Evolutionary conservation across 1,284 basidiomycete genomes (phyloP), one percentile per base, ranked within the genome.

Genomic region (Ustilago cynodontis): DNA sequence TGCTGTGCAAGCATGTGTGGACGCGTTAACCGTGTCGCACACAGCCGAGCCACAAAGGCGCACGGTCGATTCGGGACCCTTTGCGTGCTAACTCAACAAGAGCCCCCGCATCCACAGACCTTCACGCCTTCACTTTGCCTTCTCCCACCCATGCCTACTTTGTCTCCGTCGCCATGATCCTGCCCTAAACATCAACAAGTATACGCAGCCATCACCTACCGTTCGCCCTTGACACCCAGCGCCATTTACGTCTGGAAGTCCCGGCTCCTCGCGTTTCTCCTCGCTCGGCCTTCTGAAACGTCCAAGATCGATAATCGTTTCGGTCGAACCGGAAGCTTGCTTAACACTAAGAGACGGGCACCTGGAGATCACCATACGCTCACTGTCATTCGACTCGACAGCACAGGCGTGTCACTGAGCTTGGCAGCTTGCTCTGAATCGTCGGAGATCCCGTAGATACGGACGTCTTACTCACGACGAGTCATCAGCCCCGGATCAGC

Each of bases 41-140:
- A 33, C 31, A 26, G 35, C 35, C 2, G 7, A 31, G 52, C 20
- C 18, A 39, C n/a, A n/a, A n/a, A n/a, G 26, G 52, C 52, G 52
- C 52, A 54, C 52, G 52, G 33, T 18, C 52, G 26, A 54, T 3
- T 24, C 18, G 16, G 33, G 22, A 54, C 52, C 52, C 52, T 54
- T 54, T 20, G 51, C 28, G n/a, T n/a, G n/a, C n/a, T n/a, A n/a
- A n/a, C n/a, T n/a, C n/a, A n/a, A n/a, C n/a, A n/a, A n/a, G n/a
- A n/a, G 18, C 10, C n/a, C 43, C 18, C 43, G 43, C 43, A 45
- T 20, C 43, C n/a, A 20, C 43, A 45, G 7, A 3, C 13, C 22
- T 22, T 45, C 43, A 45, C 22, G 8, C 13, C 22, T 22, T 45
- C 43, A 20, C 43, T 14, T 16, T 28, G 28, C n/a, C 24, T 26